Base-by-base conservation (phyloP, 1,284 basidiomycete genomes). In the Marasmius fiardii region DNA sequence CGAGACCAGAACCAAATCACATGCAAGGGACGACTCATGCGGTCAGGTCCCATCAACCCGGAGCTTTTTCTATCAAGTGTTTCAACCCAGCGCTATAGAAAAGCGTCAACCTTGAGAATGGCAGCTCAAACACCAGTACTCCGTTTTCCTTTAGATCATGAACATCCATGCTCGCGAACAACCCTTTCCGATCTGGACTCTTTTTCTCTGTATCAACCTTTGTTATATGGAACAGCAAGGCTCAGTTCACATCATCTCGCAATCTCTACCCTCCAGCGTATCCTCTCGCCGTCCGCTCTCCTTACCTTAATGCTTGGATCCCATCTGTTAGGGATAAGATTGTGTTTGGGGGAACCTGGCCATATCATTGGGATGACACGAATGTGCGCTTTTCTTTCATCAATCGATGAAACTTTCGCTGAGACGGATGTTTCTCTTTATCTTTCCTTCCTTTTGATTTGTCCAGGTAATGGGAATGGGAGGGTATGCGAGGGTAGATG, bases 241-340 rank as follows among this genome's bases (percentile, higher is more conserved):
- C 55, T 23, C 51, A 53, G 50, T 23, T 53, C 18, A 44, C 28
- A 18, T 53, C 52, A 2, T 8, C 41, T 8, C 50, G 35, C 44
- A 53, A 55, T 33, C 53, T 55, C 35, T 47, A 20, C 18, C 59
- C 59, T 8, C 23, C 56, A 7, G 37, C 26, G 49, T 60, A 57
- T 41, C 70, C 68, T 6, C 64, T 74, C 16, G 69, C n/a, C n/a
- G n/a, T n/a, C n/a, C n/a, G n/a, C n/a, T n/a, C n/a, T n/a, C n/a
- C n/a, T n/a, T n/a, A n/a, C 70, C 62, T 74, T 33, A 71, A 68
- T 50, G 58, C 61, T 11, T 74, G 73, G 72, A 58, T 72, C 16
- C 16, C 12, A 16, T 3, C 44, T 16, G 44, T 20, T 8, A 21
- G 28, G 4, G 23, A n/a, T 26, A 16, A 21, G 5, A 37, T 3